Conservation (phyloP, 306 rosid genomes). For the Cotoneaster glaucophyllus region DNA sequence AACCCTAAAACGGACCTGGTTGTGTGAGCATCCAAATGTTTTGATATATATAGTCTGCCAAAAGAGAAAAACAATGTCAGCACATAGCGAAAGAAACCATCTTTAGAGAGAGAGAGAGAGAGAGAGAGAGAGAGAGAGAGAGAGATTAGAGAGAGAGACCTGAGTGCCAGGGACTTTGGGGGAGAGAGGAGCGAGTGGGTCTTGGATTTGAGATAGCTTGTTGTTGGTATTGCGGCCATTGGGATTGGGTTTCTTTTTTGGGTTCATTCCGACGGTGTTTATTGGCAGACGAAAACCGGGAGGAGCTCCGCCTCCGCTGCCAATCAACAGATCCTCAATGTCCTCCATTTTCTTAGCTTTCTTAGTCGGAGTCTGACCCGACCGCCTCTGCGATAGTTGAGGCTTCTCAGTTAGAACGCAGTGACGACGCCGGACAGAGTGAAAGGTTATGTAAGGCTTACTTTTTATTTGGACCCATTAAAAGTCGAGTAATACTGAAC, state of each 20-base stretch:
- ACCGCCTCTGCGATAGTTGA: not conserved
- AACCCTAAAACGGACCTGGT: slow-evolving; percentile 42
- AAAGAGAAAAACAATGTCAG: not conserved
- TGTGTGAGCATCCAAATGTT: slow-evolving; percentile 94
- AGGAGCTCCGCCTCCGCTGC: slow-evolving; percentile 42
- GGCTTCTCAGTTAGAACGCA: not conserved
- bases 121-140: slow-evolving; percentile 9
- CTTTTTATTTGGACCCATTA: not conserved
- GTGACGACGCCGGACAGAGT: not conserved
- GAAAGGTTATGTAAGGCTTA: not conserved
- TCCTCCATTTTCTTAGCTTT: slow-evolving; percentile 52
- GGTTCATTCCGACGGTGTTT: slow-evolving; percentile 39
- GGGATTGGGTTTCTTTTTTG: slow-evolving; percentile 32
- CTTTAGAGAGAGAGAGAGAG: not conserved
- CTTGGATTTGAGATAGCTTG: slow-evolving; percentile 20
- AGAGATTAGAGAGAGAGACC: slow-evolving; percentile 27
- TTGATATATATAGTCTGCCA: slow-evolving; percentile 69
- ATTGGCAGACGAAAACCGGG: slow-evolving; percentile 75
- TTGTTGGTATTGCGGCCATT: not conserved
- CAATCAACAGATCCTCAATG: slow-evolving; percentile 68
- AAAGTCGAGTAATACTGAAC: too few species aligned
- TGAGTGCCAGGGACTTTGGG: slow-evolving; percentile 75
- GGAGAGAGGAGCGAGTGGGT: slow-evolving; percentile 17
- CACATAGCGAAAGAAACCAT: not conserved
- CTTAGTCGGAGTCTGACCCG: not conserved